Evolutionary conservation across 2,329 filamentous ascomycete genomes (phyloP).

Genomic region (Didymella keratinophila): DNA sequence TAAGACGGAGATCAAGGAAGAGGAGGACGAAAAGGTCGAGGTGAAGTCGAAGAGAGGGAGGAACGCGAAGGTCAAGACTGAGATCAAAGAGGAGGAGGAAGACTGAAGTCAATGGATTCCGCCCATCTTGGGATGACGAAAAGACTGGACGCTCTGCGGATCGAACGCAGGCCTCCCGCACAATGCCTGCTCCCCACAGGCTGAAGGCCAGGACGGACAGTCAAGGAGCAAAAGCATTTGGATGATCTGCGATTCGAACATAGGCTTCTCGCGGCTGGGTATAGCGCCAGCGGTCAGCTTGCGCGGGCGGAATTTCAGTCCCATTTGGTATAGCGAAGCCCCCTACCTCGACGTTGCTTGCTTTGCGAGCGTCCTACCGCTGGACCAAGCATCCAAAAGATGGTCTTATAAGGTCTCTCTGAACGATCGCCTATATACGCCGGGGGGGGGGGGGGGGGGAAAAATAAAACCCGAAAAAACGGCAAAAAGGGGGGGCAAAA

Average conservation of each 20-base stretch:
- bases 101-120: neutral
- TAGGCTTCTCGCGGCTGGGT: neutral
- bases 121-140: neutral
- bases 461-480: too few relatives aligned
- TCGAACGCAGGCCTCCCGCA: neutral
- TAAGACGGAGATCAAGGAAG: constrained; percentile 12
- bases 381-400: too few relatives aligned
- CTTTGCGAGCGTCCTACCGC: too few relatives aligned
- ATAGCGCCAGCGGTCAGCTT: neutral
- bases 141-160: neutral
- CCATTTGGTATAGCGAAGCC: neutral
- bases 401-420: too few relatives aligned
- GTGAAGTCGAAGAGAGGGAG: neutral
- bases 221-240: neutral
- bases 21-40: neutral
- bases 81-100: neutral
- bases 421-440: too few relatives aligned
- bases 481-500: too few relatives aligned
- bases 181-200: neutral
- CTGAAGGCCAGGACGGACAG: neutral
- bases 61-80: neutral
- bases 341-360: neutral
- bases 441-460: too few relatives aligned
- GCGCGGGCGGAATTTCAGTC: too few relatives aligned
- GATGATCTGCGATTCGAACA: neutral